Evolutionary conservation across 495 filamentous ascomycete species (phyloP).

Genomic region (Penicillium simplicissimum): DNA sequence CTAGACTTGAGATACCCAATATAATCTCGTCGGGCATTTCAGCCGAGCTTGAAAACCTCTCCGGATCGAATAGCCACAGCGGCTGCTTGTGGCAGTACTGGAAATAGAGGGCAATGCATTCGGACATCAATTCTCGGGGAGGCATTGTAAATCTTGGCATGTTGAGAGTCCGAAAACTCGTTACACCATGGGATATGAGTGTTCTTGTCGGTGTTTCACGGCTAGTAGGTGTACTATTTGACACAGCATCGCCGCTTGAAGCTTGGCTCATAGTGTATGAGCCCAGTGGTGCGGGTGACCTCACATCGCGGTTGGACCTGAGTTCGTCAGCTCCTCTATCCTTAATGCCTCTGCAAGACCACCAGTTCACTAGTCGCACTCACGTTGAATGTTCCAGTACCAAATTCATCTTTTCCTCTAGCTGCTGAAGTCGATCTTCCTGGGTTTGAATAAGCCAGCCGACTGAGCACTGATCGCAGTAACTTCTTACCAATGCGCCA

Average conservation of each 20-base stretch:
- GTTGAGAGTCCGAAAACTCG: slow-evolving; percentile 14
- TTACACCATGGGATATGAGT: slow-evolving; percentile 11
- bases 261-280: slow-evolving; percentile 7
- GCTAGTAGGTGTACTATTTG: background rate
- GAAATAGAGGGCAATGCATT: slow-evolving; percentile 39
- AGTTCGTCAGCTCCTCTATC: slow-evolving; percentile 14
- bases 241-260: slow-evolving; percentile 10
- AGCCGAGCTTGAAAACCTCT: slow-evolving; percentile 31
- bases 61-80: slow-evolving; percentile 44
- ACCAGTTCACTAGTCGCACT: background rate
- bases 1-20: slow-evolving; percentile 41
- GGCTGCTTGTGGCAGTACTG: slow-evolving; percentile 48
- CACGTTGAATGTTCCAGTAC: slow-evolving; percentile 38
- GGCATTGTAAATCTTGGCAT: slow-evolving; percentile 23
- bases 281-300: background rate
- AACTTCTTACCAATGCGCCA: slow-evolving; percentile 24
- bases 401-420: slow-evolving; percentile 46
- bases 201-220: background rate
- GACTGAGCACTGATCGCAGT: too few species aligned
- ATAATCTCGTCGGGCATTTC: slow-evolving; percentile 35
- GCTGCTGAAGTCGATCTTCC: slow-evolving; percentile 42
- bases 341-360: background rate
- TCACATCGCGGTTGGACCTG: slow-evolving; percentile 17
- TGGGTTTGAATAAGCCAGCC: slow-evolving; percentile 17
- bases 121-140: slow-evolving; percentile 25